These are phyloP conservation scores for Fraxinus platypoda DNA, from an alignment of 305 asterid genomes.

Conservation along the genomic window DNA sequence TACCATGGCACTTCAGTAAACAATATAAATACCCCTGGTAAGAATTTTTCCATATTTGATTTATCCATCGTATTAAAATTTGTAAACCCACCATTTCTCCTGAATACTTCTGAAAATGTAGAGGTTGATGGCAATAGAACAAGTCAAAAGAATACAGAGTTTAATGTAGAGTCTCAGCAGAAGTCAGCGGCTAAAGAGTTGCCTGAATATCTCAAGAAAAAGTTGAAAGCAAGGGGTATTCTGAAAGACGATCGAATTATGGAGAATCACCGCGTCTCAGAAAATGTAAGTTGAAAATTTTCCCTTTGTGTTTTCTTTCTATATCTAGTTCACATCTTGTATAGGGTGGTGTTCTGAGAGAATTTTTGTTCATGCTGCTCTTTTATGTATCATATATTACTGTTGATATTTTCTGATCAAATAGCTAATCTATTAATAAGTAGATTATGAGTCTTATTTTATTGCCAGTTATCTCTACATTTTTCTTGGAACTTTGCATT, in stretches of 20 bases:
- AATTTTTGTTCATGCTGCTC: neutral
- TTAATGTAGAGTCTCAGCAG: slow-evolving; percentile 41
- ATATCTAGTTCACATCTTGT: neutral
- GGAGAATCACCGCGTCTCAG: slow-evolving; percentile 30
- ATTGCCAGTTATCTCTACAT: neutral
- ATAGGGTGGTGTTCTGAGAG: neutral
- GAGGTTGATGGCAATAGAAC: slow-evolving; percentile 36
- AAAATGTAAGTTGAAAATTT: slow-evolving; percentile 43
- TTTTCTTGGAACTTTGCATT: slow-evolving; percentile 27
- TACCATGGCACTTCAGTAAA: slow-evolving; percentile 55
- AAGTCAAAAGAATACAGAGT: slow-evolving; percentile 39
- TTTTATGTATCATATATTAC: slow-evolving; percentile 1
- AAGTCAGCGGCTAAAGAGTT: slow-evolving; percentile 46
- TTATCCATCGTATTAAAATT: slow-evolving; percentile 14
- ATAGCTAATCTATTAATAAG: neutral
- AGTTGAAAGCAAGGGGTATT: slow-evolving; percentile 90
- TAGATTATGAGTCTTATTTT: neutral
- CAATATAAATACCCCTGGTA: slow-evolving; percentile 35
- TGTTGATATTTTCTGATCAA: neutral
- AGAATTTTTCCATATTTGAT: slow-evolving; percentile 26
- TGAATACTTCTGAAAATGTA: slow-evolving; percentile 33
- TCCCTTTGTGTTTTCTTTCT: slow-evolving; percentile 1
- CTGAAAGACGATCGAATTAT: slow-evolving; percentile 48
- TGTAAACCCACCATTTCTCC: slow-evolving; percentile 20
- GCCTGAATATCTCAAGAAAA: slow-evolving; percentile 90